Conservation (phyloP, 2,329 filamentous ascomycete species). For the Neocucurbitaria cava region DNA sequence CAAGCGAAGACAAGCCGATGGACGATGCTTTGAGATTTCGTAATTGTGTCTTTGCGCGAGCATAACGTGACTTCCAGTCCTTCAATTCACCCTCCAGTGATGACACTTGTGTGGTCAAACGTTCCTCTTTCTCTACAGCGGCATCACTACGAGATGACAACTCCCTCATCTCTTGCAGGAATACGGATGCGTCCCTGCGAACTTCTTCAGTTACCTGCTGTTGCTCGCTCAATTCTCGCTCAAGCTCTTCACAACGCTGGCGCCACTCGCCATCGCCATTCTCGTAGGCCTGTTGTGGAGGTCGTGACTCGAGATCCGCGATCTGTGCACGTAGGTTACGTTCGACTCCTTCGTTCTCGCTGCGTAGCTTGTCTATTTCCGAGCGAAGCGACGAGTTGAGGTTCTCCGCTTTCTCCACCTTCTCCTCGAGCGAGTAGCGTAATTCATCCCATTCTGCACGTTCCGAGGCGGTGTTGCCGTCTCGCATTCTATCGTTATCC, state of each 20-base stretch:
- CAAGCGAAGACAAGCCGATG: constrained; percentile 71
- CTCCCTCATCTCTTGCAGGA: constrained; percentile 86
- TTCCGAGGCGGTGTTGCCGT: constrained; percentile 63
- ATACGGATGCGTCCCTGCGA: constrained; percentile 79
- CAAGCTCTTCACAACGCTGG: constrained; percentile 51
- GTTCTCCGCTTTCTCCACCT: constrained; percentile 74
- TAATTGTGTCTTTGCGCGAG: constrained; percentile 85
- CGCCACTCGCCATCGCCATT: constrained; percentile 42
- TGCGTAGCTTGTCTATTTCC: constrained; percentile 77
- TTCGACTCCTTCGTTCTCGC: constrained; percentile 70
- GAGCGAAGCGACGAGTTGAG: constrained; percentile 81
- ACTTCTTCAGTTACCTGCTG: constrained; percentile 87
- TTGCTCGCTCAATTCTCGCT: constrained; percentile 75
- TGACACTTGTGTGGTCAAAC: constrained; percentile 76
- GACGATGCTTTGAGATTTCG: constrained; percentile 82
- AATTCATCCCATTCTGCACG: constrained; percentile 75
- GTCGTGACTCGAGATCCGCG: constrained; percentile 54
- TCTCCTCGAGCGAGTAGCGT: constrained; percentile 72
- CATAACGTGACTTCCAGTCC: constrained; percentile 90
- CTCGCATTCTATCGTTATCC: constrained; percentile 63
- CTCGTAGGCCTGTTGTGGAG: constrained; percentile 28
- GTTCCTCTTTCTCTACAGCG: constrained; percentile 81
- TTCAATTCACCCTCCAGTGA: constrained; percentile 82
- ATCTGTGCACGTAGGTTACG: constrained; percentile 70
- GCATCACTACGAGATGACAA: constrained; percentile 81